phyloP scores from a whole-genome alignment of 495 filamentous ascomycete genomes.

The Neurospora sp. region DNA sequence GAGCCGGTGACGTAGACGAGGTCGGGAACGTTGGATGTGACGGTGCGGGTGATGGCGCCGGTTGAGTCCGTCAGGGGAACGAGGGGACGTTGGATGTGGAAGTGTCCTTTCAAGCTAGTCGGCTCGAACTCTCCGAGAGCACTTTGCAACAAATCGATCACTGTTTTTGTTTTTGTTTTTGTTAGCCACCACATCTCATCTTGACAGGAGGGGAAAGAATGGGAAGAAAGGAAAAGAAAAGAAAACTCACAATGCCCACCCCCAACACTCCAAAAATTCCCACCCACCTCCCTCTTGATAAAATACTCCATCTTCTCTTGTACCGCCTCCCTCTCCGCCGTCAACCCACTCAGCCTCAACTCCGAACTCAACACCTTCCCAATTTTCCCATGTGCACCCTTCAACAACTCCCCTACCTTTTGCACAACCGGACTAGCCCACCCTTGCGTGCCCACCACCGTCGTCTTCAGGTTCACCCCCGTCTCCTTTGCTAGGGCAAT shows the following conservation, averaged over 20 bases:
- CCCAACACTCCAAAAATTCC: constrained; percentile 42
- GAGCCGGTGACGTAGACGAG: constrained; percentile 38
- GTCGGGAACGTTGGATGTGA: constrained; percentile 31
- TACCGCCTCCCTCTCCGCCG: constrained; percentile 23
- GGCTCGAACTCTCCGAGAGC: constrained; percentile 25
- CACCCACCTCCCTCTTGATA: constrained; percentile 33
- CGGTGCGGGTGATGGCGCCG: constrained; percentile 18
- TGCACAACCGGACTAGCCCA: constrained; percentile 29
- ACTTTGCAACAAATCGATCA: no score
- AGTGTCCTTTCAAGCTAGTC: constrained; percentile 18
- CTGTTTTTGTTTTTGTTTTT: no score
- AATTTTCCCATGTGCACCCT: constrained; percentile 29
- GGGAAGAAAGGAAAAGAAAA: no score
- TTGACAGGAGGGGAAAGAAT: no score
- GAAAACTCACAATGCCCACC: constrained; percentile 30
- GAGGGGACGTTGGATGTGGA: constrained; percentile 37
- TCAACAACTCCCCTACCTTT: constrained; percentile 38
- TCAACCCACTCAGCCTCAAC: constrained; percentile 29
- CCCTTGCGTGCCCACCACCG: constrained; percentile 44
- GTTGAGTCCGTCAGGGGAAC: constrained; percentile 22
- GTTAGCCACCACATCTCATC: no score
- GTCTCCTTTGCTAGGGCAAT: constrained; percentile 23
- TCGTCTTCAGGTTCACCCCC: constrained; percentile 28
- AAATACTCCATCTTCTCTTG: constrained; percentile 34
- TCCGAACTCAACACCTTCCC: constrained; percentile 46